Percentiles rank a stretch among this genome's conserved stretches.
These are phyloP conservation scores for Eremochloa ophiuroides DNA, from an alignment of 176 grass and related monocot genomes.

Conservation along the genomic window DNA sequence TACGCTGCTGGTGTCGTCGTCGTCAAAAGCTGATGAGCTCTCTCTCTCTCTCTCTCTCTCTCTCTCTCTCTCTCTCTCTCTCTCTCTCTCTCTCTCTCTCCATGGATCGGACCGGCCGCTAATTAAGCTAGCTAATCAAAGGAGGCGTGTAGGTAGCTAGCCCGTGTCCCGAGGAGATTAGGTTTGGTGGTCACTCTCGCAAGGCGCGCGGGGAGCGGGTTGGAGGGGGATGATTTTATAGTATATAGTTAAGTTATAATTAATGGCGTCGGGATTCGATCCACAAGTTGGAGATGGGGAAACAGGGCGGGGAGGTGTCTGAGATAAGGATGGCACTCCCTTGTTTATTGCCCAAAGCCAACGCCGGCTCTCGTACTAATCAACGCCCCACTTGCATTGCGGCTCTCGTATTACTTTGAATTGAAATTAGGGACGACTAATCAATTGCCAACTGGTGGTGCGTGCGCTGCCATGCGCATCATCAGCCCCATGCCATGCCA, in stretches of 20 bases:
- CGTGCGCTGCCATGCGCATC: constrained; percentile 28
- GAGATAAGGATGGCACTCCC: constrained; percentile 46
- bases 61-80: too few species aligned
- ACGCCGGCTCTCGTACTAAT: constrained; percentile 4
- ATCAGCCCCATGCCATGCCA: constrained; percentile 2
- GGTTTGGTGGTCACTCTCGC: constrained; percentile 23
- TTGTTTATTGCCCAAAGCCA: constrained; percentile 30
- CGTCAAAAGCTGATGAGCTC: too few species aligned
- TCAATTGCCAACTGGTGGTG: background rate
- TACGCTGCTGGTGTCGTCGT: background rate
- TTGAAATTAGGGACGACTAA: background rate
- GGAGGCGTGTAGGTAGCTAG: background rate
- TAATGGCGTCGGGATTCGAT: constrained; percentile 37
- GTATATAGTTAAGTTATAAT: too few species aligned
- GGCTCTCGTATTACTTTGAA: too few species aligned
- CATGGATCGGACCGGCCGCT: too few species aligned
- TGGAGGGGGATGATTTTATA: too few species aligned
- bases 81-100: too few species aligned
- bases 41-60: too few species aligned
- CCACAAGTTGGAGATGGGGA: constrained; percentile 68
- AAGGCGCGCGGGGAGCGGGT: background rate
- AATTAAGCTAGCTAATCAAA: background rate
- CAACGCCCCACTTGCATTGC: background rate
- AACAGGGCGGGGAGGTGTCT: constrained; percentile 71
- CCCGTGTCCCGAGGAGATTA: constrained; percentile 41